Evolutionary conservation across 2,329 filamentous ascomycete genomes (phyloP), one percentile per base, ranked within the genome.

Genomic region (Monilinia aucupariae): DNA sequence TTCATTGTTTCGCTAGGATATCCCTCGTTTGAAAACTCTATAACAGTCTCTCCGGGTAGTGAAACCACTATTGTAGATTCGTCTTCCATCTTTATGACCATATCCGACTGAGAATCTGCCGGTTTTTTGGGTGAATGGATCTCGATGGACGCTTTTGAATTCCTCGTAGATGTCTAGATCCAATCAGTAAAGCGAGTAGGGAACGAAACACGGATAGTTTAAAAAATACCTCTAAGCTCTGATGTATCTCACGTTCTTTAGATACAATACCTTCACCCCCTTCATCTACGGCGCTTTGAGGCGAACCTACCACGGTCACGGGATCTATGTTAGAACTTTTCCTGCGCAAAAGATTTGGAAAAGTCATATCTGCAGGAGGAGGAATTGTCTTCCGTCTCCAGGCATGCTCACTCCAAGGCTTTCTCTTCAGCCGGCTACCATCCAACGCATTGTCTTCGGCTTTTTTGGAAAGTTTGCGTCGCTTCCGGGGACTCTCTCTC

Each of bases 311-410:
- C 32, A 39, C 51, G 22, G 51, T 45, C 60, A 62, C 53, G 15
- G 51, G 34, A 56, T 48, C 60, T 9, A 25, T 27, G n/a, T 50
- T 48, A 10, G 51, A 56, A 45, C 53, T 55, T 49, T 62, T 62
- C 25, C 60, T 56, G 12, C 10, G 30, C 12, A 62, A 30, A 8
- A 62, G 34, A 34, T 62, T 62, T 12, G 60, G 60, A 20, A 62
- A 62, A 6, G 41, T 56, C 41, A 55, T 54, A 30, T 47, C 60
- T 3, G 51, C 20, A 15, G 60, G 39, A 39, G 41, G 53, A 9
- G 53, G 60, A 53, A 48, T 49, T n/a, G 43, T 48, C 32, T 49
- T 60, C 17, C 58, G 41, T 39, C 53, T 56, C 34, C 60, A 45
- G n/a, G 51, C 41, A 49, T 56, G 34, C 27, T 55, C 59, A 15